Base-by-base conservation (phyloP, 2,329 filamentous ascomycete species). In the Talaromyces sp. region DNA sequence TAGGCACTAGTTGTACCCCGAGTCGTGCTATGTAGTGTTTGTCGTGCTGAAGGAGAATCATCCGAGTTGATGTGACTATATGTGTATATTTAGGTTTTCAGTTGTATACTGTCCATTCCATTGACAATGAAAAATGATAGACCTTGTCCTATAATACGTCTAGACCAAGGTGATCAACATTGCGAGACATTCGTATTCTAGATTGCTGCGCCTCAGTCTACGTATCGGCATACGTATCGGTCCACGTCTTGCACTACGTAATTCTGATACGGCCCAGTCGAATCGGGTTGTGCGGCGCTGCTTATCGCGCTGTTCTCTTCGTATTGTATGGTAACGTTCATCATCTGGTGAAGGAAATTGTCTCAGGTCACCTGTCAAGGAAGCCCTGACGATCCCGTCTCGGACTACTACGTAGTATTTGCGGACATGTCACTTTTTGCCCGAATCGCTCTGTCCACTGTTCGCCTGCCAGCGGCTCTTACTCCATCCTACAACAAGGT, bases 401-500 rank as follows among this genome's bases (percentile, higher is more conserved):
- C 18, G n/a, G 18, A 21, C 40, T 11, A 42, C n/a, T n/a, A n/a
- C n/a, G n/a, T n/a, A n/a, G n/a, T n/a, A n/a, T n/a, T n/a, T n/a
- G n/a, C n/a, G 18, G 16, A 25, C 42, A 46, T 25, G 21, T 44
- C 23, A 48, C 25, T 31, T 33, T 14, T 18, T 52, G 25, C 1
- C 33, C 48, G 25, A 52, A 18, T 52, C 28, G 16, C n/a, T 18
- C 7, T 42, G 18, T 31, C 37, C 46, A 40, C 60, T 48, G 48
- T 69, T 48, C 31, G 64, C 63, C 50, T 68, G 67, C 69, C 69
- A 71, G 25, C 60, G 62, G 57, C 64, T 46, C 21, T 65, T 67
- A 52, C 66, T 69, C 68, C 66, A 68, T 3, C 67, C 69, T 18
- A 70, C 56, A 18, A 70, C 63, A 7, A 70, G 50, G 33, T 69